Evolutionary conservation across 306 rosid species (phyloP), one percentile per base, ranked within the genome.

Genomic region (Inga oerstediana): DNA sequence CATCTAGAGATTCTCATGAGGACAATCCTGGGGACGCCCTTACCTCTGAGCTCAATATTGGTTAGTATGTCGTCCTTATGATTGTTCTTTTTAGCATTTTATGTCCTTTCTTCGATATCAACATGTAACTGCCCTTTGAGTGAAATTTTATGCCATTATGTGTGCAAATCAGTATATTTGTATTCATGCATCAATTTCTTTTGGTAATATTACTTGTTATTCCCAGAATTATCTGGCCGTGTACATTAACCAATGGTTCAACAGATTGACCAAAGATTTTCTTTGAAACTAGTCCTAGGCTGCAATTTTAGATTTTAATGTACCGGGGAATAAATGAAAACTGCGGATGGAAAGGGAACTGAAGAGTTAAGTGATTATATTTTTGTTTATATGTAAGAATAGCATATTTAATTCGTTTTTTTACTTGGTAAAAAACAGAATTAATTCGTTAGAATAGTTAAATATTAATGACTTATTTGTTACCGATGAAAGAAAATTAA

Each of bases 1-100:
- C 22, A 52, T 82, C 79, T 84, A 93, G 98, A 89, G 77, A 76
- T 79, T 70, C 94, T 95, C 78, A 51, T 86, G 85, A 90, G 91
- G 88, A 84, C 90, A 81, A 79, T 85, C 82, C 85, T 90, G 76
- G 94, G 80, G 87, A 86, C 80, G 70, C 67, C 82, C 86, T 87
- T 91, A 84, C 97, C 97, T 64, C 77, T 93, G 75, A 83, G 83
- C 70, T 82, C 90, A 51, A 81, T 89, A 10, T 30, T 88, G 94
- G 98, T 93, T 39, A 85, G 94, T 87, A 66, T 83, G 32, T 73
- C 71, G 67, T 71, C 52, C 43, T 75, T 74, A 13, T 76, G 5
- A 34, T 35, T 71, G 20, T 74, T n/a, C 59, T 46, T 17, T 12
- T 41, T 69, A 54, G 46, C 34, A 67, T 45, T 79, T 83, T 19